phyloP scores from a whole-genome alignment of 768 basidiomycete genomes.

The Harrya chromipes region DNA sequence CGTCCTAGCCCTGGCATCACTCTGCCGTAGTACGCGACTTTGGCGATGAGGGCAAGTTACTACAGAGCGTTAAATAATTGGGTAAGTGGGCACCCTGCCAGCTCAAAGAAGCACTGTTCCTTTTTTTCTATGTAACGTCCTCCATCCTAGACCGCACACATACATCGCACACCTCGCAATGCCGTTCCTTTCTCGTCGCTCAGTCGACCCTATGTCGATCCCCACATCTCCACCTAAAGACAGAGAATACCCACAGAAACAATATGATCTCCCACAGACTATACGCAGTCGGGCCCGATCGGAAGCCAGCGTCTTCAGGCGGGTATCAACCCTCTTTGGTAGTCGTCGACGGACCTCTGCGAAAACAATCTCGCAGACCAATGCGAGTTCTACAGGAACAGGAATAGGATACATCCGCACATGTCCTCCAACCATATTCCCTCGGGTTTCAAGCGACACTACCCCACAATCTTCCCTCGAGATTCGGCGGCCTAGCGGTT shows the following conservation, averaged over 20 bases:
- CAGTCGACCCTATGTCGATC: conserved; percentile 20
- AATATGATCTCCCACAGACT: conserved; percentile 5
- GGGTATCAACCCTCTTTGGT: conserved; percentile 28
- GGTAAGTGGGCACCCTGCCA: conserved; percentile 1
- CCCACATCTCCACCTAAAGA: neutral
- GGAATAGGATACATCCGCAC: conserved; percentile 20
- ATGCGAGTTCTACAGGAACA: neutral
- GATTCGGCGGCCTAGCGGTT: conserved; percentile 31
- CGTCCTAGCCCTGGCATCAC: conserved; percentile 6
- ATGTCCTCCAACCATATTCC: conserved; percentile 7
- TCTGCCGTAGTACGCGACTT: conserved; percentile 12
- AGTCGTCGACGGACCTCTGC: conserved; percentile 20
- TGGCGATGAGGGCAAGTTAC: conserved; percentile 16
- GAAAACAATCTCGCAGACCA: conserved; percentile 12
- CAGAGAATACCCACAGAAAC: neutral
- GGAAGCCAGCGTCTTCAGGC: conserved; percentile 26
- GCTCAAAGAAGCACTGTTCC: neutral
- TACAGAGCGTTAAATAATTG: conserved; percentile 23
- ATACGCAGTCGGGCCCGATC: conserved; percentile 22
- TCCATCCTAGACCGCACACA: neutral
- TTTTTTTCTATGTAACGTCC: conserved; percentile 16
- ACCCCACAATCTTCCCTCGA: conserved; percentile 27
- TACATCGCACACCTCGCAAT: conserved; percentile 9
- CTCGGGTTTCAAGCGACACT: conserved; percentile 24
- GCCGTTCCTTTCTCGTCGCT: conserved; percentile 31